Conservation (phyloP, 768 basidiomycete species). For the Tubosaeta brunneosetosa region DNA sequence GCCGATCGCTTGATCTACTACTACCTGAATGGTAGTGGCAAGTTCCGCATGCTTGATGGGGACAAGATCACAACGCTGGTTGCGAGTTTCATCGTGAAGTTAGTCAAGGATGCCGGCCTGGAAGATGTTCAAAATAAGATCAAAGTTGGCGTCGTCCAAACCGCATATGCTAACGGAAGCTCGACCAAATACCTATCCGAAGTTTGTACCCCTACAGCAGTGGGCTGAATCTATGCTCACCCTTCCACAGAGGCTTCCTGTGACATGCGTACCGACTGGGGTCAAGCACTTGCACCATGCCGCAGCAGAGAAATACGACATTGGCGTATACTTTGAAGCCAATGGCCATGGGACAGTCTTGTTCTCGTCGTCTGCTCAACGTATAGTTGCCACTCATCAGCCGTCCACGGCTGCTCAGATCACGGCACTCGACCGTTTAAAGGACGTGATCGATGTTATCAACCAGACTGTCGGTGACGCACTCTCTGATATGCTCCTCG, state of each 20-base stretch:
- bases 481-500: constrained; percentile 91
- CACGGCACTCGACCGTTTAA: constrained; percentile 71
- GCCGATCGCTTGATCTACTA: constrained; percentile 97
- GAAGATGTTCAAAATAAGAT: constrained; percentile 50
- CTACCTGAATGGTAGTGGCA: constrained; percentile 72
- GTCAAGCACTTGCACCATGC: constrained; percentile 99
- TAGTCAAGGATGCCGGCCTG: constrained; percentile 81
- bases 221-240: constrained; percentile 6
- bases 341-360: constrained; percentile 98
- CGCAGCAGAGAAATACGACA: constrained; percentile 83
- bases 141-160: constrained; percentile 94
- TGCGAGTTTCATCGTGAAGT: constrained; percentile 87
- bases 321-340: constrained; percentile 99
- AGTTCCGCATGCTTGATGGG: constrained; percentile 92
- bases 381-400: constrained; percentile 54
- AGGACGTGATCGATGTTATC: constrained; percentile 77
- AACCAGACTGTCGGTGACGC: constrained; percentile 99
- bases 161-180: constrained; percentile 96
- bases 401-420: constrained; percentile 81
- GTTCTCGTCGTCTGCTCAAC: constrained; percentile 75
- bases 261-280: constrained; percentile 92
- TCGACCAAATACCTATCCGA: constrained; percentile 89
- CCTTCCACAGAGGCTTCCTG: constrained; percentile 73
- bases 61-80: constrained; percentile 97
- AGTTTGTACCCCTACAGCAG: constrained; percentile 38